Percentiles rank a stretch among this genome's conserved stretches.
These are phyloP conservation scores for Halenospora varia DNA, from an alignment of 495 filamentous ascomycete species.

Conservation along the genomic window DNA sequence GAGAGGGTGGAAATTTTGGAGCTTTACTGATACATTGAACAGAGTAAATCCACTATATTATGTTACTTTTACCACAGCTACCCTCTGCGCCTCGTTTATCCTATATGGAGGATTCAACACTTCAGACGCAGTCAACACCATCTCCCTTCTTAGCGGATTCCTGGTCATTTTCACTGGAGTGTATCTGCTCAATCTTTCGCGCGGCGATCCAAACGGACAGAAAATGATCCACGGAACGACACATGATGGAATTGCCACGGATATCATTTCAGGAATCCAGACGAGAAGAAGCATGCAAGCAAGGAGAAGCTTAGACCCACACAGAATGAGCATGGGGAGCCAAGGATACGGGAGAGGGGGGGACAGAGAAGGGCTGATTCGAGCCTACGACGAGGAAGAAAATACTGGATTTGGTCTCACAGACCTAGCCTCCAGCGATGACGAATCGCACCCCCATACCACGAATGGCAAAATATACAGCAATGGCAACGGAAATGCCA, in stretches of 20 bases:
- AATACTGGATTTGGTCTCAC: conserved; percentile 54
- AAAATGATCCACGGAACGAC: conserved; percentile 60
- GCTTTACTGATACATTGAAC: background rate
- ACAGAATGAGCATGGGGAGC: conserved; percentile 56
- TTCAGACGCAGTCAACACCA: conserved; percentile 85
- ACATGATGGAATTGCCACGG: conserved; percentile 78
- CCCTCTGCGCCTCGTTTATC: conserved; percentile 92
- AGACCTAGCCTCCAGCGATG: conserved; percentile 68
- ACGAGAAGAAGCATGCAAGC: conserved; percentile 92
- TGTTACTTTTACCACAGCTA: conserved; percentile 97
- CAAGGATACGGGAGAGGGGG: conserved; percentile 51
- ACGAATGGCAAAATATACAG: conserved; percentile 1
- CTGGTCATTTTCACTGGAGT: conserved; percentile 96
- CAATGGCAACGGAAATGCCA: conserved; percentile 5
- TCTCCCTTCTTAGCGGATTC: conserved; percentile 91
- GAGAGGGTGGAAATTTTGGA: background rate
- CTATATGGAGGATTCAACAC: conserved; percentile 98
- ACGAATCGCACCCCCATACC: conserved; percentile 32
- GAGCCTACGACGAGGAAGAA: conserved; percentile 71
- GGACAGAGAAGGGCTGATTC: conserved; percentile 78
- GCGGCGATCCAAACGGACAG: conserved; percentile 81
- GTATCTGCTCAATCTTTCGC: conserved; percentile 92
- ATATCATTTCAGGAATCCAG: conserved; percentile 81
- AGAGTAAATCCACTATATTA: conserved; percentile 99
- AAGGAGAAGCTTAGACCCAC: conserved; percentile 49